Base-by-base conservation (phyloP, 208 protist genomes). In the Hexamita inflata region DNA sequence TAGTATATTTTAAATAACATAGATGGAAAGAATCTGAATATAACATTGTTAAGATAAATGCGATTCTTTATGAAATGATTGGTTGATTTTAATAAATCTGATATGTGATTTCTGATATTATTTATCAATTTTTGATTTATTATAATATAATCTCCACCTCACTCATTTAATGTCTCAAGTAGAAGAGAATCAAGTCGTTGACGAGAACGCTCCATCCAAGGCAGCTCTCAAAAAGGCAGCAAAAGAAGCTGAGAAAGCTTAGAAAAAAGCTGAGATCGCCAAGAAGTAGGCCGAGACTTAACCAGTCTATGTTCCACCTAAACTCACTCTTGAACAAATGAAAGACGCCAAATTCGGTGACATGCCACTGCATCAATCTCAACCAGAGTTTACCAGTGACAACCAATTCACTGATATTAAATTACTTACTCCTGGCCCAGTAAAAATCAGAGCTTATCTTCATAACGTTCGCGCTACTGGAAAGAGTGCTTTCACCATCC, bases 211-310 rank as follows among this genome's bases (percentile, higher is more conserved):
- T n/a, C n/a, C n/a, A n/a, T 75, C 68, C 45, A 75, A 75, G 68
- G 11, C 11, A 34, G 68, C 68, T 34, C 26, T 75, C 11, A 75
- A 75, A 40, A 75, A 75, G 41, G 68, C 68, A 32, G 68, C 35
- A n/a, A 75, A 34, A 29, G 34, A 58, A 24, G 45, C 41, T 19
- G 45, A 58, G 19, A 39, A 40, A 9, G 68, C 39, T 4, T 7
- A n/a, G n/a, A n/a, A n/a, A n/a, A n/a, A n/a, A n/a, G n/a, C n/a
- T n/a, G 68, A 4, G 19, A 75, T 9, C 1, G 34, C 7, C 9
- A 29, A 4, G 7, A 29, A 58, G 19, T 28, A 26, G 29, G 19
- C 2, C 1, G 11, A 58, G 13, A 13, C 45, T 34, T 7, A 4
- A 61, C 19, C 7, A 30, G 53, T 26, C 41, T 60, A 60, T 34